Evolutionary conservation across 495 filamentous ascomycete species (phyloP), one percentile per base, ranked within the genome.

Genomic region (Pyrenula aspistea): DNA sequence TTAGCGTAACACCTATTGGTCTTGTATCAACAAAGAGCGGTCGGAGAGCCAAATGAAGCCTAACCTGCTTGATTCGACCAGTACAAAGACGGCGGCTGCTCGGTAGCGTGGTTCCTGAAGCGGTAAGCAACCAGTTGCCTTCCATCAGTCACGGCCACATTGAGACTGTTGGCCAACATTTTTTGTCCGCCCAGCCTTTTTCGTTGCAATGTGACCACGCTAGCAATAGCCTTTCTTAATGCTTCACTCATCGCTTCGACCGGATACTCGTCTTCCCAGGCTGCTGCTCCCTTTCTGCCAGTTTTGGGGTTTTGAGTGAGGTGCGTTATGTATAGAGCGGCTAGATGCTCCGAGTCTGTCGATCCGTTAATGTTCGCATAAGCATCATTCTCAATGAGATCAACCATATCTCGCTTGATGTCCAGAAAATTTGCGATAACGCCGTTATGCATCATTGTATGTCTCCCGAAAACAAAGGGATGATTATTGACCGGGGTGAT

Each of bases 371-470:
- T 66, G 55, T 74, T 71, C 51, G 63, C 66, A 54, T 70, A 78
- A 10, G 67, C 63, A 25, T 76, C 76, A 22, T 67, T 65, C 42
- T 60, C 62, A 60, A 79, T 65, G 3, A 68, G 55, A 24, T 67
- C 59, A 22, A 62, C 67, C 54, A 78, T 59, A 15, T 68, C 65
- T 12, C 72, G 68, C 23, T 68, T 64, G 55, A 79, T 73, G 2
- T 57, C 57, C 8, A 62, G 50, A 57, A 77, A 79, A 54, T 67
- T 57, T 12, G 68, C 63, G n/a, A 79, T 64, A 19, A 63, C 67
- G 12, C 76, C 76, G 60, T 77, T 78, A 59, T 79, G 75, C 73
- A 79, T 77, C 50, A 79, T 73, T 2, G 64, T 61, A 56, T 76
- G 73, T 22, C 74, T 62, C 22, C 76, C 74, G 53, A 78, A 79